Conservation (phyloP, 176 grass and related monocot species). For the Avena atlantica region DNA sequence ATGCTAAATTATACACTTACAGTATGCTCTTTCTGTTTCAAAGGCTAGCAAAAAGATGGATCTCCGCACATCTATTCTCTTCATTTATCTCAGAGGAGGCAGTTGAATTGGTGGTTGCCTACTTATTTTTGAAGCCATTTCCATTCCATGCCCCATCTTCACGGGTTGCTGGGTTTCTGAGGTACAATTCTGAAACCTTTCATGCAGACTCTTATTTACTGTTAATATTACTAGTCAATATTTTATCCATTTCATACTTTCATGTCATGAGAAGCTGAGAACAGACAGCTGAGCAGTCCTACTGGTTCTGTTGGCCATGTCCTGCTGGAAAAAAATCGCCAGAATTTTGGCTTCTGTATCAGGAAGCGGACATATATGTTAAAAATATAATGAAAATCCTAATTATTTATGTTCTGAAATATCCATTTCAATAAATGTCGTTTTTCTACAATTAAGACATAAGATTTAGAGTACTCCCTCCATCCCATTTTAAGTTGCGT, state of each 20-base stretch:
- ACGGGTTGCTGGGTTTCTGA: conserved; percentile 83
- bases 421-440: conserved; percentile 25
- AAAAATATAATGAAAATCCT: neutral
- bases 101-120: conserved; percentile 88
- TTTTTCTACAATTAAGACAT: neutral
- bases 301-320: conserved; percentile 11
- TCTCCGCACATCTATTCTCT: conserved; percentile 94
- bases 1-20: conserved; percentile 19
- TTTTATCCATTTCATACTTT: conserved; percentile 24
- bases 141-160: conserved; percentile 81
- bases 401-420: neutral
- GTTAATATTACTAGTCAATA: neutral
- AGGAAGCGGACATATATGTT: neutral
- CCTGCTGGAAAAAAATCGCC: neutral
- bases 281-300: conserved; percentile 3
- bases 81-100: conserved; percentile 85
- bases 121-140: conserved; percentile 90
- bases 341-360: conserved; percentile 8
- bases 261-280: conserved; percentile 1
- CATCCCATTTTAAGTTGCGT: too few species aligned
- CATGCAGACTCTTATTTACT: conserved; percentile 20
- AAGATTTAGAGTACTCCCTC: neutral
- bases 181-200: conserved; percentile 55
- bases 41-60: conserved; percentile 97
- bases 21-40: conserved; percentile 40